These are phyloP conservation scores for Groenewaldozyma salmanticensis DNA, from an alignment of 805 yeast genomes.

Conservation along the genomic window DNA sequence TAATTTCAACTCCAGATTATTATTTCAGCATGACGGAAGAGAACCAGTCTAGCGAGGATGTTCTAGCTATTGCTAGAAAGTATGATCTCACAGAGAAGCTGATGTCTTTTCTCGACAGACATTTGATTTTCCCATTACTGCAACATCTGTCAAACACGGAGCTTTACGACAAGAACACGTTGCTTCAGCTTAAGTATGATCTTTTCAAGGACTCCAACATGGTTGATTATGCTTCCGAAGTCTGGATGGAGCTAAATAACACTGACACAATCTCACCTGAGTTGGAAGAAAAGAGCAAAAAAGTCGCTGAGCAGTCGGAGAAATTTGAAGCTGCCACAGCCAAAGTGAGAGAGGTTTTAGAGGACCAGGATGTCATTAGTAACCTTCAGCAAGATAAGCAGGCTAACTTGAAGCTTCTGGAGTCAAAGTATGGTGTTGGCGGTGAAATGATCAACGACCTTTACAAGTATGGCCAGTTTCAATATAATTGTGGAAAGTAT, in stretches of 20 bases:
- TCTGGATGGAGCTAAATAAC: slow-evolving; percentile 35
- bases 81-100: slow-evolving; percentile 47
- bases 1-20: neutral
- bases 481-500: slow-evolving; percentile 56
- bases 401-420: slow-evolving; percentile 40
- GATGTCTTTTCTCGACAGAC: slow-evolving; percentile 53
- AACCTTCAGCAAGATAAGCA: slow-evolving; percentile 45
- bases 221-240: slow-evolving; percentile 40
- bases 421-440: slow-evolving; percentile 35
- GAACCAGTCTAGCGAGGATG: slow-evolving; percentile 5
- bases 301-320: slow-evolving; percentile 28
- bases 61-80: slow-evolving; percentile 32
- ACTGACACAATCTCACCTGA: slow-evolving; percentile 34
- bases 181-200: slow-evolving; percentile 41
- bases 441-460: slow-evolving; percentile 38
- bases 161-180: slow-evolving; percentile 36
- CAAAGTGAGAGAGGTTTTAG: slow-evolving; percentile 37
- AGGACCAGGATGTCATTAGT: slow-evolving; percentile 42
- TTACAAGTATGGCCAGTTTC: slow-evolving; percentile 52
- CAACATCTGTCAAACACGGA: slow-evolving; percentile 36
- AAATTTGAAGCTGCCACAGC: slow-evolving; percentile 35
- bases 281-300: slow-evolving; percentile 23
- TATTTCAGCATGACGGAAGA: neutral
- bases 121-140: slow-evolving; percentile 44
- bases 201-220: slow-evolving; percentile 49